phyloP scores from a whole-genome alignment of 164 flowering plant species.

The Amborella trichopoda region DNA sequence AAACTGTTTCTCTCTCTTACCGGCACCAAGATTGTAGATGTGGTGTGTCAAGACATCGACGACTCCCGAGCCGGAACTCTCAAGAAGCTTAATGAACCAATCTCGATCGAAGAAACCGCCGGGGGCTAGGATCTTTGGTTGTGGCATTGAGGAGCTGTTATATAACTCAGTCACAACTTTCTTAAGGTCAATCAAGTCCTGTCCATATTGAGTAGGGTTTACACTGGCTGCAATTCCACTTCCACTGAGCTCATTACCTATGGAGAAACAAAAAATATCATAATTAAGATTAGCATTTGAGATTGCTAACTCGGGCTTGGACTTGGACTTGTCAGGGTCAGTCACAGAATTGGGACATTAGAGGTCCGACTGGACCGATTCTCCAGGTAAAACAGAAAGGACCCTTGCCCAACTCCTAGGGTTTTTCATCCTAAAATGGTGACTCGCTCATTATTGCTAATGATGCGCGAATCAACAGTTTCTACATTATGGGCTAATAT shows the following conservation, averaged over 20 bases:
- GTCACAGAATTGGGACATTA: no score
- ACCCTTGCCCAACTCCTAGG: no score
- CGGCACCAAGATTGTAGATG: constrained; percentile 51
- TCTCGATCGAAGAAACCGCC: constrained; percentile 50
- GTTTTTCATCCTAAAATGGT: no score
- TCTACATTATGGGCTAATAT: no score
- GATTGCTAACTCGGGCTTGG: no score
- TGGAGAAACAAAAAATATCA: no score
- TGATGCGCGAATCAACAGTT: no score
- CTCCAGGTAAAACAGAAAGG: no score
- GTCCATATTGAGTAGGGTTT: constrained; percentile 34
- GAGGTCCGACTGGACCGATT: no score
- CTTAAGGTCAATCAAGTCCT: constrained; percentile 38
- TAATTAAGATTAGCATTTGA: no score
- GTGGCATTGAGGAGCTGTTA: constrained; percentile 9
- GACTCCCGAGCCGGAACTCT: constrained; percentile 37
- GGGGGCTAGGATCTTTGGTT: constrained; percentile 49
- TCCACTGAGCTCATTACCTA: constrained; percentile 78
- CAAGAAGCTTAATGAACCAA: constrained; percentile 46
- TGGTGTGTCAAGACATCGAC: constrained; percentile 48
- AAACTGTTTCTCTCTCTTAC: constrained; percentile 7
- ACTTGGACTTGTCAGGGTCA: no score
- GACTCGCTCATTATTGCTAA: no score
- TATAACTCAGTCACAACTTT: constrained; percentile 31
- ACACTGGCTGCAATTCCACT: constrained; percentile 53